Base-by-base conservation (phyloP, 2,329 filamentous ascomycete genomes). In the Sporothrix mexicana region DNA sequence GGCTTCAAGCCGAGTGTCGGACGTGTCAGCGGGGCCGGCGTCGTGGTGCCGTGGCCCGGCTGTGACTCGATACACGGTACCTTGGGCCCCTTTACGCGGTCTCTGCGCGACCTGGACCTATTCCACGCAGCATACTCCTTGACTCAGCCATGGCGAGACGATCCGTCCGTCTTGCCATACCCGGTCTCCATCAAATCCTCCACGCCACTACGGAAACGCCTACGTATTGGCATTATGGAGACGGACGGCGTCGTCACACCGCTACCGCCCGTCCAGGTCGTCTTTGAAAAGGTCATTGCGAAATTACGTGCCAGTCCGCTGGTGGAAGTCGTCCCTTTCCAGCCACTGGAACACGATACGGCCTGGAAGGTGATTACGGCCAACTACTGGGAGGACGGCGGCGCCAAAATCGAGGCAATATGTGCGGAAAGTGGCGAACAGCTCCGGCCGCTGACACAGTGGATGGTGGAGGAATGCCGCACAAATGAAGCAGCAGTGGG, bases 351-450 rank as follows among this genome's bases (percentile, higher is more conserved):
- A 2, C 55, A 59, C 10, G 55, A 59, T 7, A 13, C 5, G 3
- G 55, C 55, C 2, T 59, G 55, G 55, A 59, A 59, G 10, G 55
- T 59, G 9, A 59, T 59, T 13, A 59, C 55, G 15, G 55, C 55
- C 55, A 59, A 59, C 55, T 59, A 59, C 12, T 59, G 55, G 55
- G 55, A 59, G 12, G 55, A 59, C 55, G 55, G 55, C 20, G 55
- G 55, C 17, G 55, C 23, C 10, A 59, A 30, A 25, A 59, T 59
- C 36, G 23, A 30, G 9, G 20, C 10, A 1, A 15, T 59, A 25
- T 59, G 55, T 30, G 55, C 55, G 10, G 55, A 59, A 59, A 59
- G 55, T 15, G 55, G 55, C 23, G 55, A 59, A 30, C 3, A 30
- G 9, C 55, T 59, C 1, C 23, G 55, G 3, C 55, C 55, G 1